A percentile compares a stretch with the other conserved stretches of the same genome.
Evolutionary conservation across 2,329 filamentous ascomycete genomes (phyloP).

Genomic region (Fusarium praegraminearum): DNA sequence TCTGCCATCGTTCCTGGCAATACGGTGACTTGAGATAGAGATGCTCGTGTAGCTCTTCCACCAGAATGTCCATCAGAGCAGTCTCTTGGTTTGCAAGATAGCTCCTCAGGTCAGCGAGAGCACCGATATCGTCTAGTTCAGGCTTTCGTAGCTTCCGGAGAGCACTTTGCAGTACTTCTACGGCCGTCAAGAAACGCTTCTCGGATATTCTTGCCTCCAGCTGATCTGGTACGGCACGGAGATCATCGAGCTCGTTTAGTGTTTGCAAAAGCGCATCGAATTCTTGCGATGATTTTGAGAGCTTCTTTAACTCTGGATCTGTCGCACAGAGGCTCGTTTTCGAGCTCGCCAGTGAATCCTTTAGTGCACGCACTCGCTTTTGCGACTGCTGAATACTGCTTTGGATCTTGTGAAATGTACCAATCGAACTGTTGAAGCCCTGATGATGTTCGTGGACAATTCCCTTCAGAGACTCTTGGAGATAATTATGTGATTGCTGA

Average conservation of each 20-base stretch:
- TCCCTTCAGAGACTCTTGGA: conserved; percentile 92
- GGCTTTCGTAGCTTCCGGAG: conserved; percentile 85
- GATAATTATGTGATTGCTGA: conserved; percentile 82
- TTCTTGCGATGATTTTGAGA: conserved; percentile 86
- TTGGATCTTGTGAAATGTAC: conserved; percentile 99
- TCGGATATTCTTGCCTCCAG: conserved; percentile 95
- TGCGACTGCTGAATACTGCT: conserved; percentile 91
- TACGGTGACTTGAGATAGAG: conserved; percentile 98
- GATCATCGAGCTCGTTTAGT: conserved; percentile 85
- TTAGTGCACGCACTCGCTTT: conserved; percentile 82
- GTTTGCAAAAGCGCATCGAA: conserved; percentile 92
- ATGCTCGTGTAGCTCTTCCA: conserved; percentile 98
- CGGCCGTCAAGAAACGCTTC: conserved; percentile 92
- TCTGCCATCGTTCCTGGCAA: conserved; percentile 95
- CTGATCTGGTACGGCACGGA: conserved; percentile 90
- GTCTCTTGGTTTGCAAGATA: conserved; percentile 96
- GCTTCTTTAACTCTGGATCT: conserved; percentile 89
- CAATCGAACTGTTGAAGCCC: conserved; percentile 98
- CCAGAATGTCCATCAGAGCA: conserved; percentile 89
- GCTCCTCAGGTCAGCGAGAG: conserved; percentile 83
- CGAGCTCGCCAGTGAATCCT: conserved; percentile 83
- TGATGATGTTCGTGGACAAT: conserved; percentile 99
- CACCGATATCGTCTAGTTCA: conserved; percentile 91
- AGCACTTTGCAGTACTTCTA: conserved; percentile 90
- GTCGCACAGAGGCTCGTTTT: conserved; percentile 85